These are phyloP conservation scores for Schizothecium vesticola DNA, from an alignment of 495 filamentous ascomycete species.

Conservation along the genomic window DNA sequence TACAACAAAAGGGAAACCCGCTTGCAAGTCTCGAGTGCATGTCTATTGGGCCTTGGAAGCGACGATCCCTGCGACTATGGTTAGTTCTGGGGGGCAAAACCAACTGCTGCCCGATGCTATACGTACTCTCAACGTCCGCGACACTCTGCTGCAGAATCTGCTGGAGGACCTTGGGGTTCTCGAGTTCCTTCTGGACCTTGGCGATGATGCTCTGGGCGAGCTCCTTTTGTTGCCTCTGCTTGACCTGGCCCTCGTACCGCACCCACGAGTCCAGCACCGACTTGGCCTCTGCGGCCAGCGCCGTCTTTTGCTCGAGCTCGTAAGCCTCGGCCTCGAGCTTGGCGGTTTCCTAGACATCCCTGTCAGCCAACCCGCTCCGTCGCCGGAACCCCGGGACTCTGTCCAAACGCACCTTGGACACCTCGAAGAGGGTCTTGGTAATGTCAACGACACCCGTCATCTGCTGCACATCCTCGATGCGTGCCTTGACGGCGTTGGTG, in stretches of 20 bases:
- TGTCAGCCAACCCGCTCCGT: background rate
- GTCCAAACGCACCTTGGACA: constrained; percentile 73
- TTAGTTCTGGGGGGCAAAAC: constrained; percentile 18
- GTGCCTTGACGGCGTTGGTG: constrained; percentile 85
- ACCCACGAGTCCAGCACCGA: constrained; percentile 95
- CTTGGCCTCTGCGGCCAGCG: constrained; percentile 88
- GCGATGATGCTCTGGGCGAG: constrained; percentile 85
- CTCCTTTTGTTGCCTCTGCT: constrained; percentile 96
- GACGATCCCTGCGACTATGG: constrained; percentile 41
- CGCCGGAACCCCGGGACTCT: background rate
- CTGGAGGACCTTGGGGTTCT: constrained; percentile 91
- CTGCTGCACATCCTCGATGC: constrained; percentile 90
- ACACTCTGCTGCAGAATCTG: constrained; percentile 95
- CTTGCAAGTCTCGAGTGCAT: constrained; percentile 32
- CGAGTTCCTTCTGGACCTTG: constrained; percentile 97
- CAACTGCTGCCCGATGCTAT: background rate
- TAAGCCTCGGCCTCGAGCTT: constrained; percentile 90
- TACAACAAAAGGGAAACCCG: constrained; percentile 46
- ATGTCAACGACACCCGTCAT: constrained; percentile 89
- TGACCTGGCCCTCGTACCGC: constrained; percentile 95
- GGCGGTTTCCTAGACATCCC: constrained; percentile 79
- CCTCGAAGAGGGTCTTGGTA: constrained; percentile 93
- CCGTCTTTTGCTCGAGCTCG: constrained; percentile 93
- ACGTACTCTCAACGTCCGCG: constrained; percentile 92
- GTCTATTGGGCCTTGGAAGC: constrained; percentile 51